phyloP scores from a whole-genome alignment of 1,139 yeast genomes.

The Zygosaccharomyces pseudobailii region DNA sequence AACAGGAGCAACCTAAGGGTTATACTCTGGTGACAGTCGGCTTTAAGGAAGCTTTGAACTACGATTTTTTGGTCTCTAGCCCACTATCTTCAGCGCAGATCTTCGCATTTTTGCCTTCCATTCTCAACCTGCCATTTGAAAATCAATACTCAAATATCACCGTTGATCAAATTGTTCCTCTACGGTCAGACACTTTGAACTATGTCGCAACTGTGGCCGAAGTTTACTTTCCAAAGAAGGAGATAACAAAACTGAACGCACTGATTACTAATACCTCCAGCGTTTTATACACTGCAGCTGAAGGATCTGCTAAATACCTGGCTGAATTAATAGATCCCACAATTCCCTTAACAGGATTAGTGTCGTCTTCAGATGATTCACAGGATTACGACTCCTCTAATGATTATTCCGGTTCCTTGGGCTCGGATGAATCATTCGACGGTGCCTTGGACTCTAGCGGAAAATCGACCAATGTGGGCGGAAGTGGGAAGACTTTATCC shows the following conservation, averaged over 20 bases:
- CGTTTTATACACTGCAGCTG: conserved; percentile 46
- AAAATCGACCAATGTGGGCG: conserved; percentile 16
- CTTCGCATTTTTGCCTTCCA: conserved; percentile 61
- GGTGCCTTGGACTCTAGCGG: conserved; percentile 35
- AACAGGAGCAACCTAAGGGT: conserved; percentile 32
- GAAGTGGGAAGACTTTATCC: conserved; percentile 30
- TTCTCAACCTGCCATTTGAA: conserved; percentile 50
- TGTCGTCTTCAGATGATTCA: conserved; percentile 20
- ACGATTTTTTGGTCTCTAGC: conserved; percentile 64
- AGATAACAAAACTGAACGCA: conserved; percentile 43
- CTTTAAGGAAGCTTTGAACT: conserved; percentile 61
- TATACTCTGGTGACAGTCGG: conserved; percentile 62
- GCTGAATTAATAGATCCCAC: conserved; percentile 57
- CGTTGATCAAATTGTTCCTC: conserved; percentile 63
- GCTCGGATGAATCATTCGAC: conserved; percentile 7
- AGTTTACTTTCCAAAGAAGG: conserved; percentile 59
- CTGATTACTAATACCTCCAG: conserved; percentile 45
- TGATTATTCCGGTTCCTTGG: conserved; percentile 8
- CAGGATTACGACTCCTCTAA: conserved; percentile 15
- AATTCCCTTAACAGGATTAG: conserved; percentile 56
- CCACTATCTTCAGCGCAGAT: conserved; percentile 71
- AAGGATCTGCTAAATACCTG: conserved; percentile 44
- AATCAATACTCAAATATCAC: conserved; percentile 40
- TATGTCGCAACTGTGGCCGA: conserved; percentile 75
- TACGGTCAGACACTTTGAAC: conserved; percentile 42